A percentile compares a stretch with the other conserved stretches of the same genome.
Evolutionary conservation across 2,329 filamentous ascomycete species (phyloP).

Genomic region (Aspergillus pseudoterreus): DNA sequence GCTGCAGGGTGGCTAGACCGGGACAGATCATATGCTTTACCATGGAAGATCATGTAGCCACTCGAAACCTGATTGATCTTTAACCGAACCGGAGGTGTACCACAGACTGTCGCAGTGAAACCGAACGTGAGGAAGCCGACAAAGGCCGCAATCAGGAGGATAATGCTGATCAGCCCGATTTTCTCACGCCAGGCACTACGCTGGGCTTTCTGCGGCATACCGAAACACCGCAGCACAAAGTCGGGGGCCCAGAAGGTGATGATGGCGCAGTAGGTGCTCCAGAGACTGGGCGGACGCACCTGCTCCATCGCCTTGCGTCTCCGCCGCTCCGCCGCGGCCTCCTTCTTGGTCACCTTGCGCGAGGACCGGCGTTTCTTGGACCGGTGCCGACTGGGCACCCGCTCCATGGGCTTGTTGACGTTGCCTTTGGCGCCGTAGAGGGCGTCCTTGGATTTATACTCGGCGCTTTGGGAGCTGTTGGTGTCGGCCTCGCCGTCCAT

Average conservation of each 20-base stretch:
- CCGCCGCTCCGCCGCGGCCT: slow-evolving; percentile 58
- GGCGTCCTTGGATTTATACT: slow-evolving; percentile 44
- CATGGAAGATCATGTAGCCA: slow-evolving; percentile 96
- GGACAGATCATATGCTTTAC: slow-evolving; percentile 79
- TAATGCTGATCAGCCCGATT: slow-evolving; percentile 93
- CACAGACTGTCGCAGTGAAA: slow-evolving; percentile 86
- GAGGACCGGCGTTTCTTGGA: slow-evolving; percentile 59
- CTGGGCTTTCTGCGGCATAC: slow-evolving; percentile 79
- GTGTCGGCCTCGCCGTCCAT: slow-evolving; percentile 52
- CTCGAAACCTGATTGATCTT: slow-evolving; percentile 74
- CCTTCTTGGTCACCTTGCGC: slow-evolving; percentile 56
- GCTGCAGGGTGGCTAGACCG: slow-evolving; percentile 75
- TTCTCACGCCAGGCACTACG: slow-evolving; percentile 96
- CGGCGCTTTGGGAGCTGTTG: slow-evolving; percentile 62
- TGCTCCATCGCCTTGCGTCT: slow-evolving; percentile 59
- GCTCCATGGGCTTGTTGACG: slow-evolving; percentile 42
- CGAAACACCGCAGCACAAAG: slow-evolving; percentile 78
- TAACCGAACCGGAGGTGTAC: slow-evolving; percentile 65
- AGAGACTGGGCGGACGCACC: slow-evolving; percentile 76
- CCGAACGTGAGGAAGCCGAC: slow-evolving; percentile 97
- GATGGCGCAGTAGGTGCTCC: slow-evolving; percentile 92
- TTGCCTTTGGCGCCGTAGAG: slow-evolving; percentile 31
- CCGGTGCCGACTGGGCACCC: slow-evolving; percentile 36
- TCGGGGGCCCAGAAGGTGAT: slow-evolving; percentile 94
- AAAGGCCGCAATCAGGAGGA: slow-evolving; percentile 77